Base-by-base conservation (phyloP, 257 asterid species). In the Solanum habrochaites region DNA sequence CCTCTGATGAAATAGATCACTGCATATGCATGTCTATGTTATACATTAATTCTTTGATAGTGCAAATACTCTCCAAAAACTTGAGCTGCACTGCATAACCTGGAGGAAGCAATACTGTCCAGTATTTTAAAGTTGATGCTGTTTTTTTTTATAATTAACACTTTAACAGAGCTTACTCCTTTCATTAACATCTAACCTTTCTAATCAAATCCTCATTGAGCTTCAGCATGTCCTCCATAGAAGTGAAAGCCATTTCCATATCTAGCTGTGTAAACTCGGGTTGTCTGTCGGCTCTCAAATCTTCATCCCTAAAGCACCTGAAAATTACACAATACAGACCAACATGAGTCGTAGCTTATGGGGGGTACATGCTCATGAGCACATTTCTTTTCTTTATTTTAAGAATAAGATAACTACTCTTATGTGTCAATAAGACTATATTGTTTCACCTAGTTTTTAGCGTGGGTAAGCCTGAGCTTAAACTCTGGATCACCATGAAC, bases 281-380 rank as follows among this genome's bases (percentile, higher is more conserved):
- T 89, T 97, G 99, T 87, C 99, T 95, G 89, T 97, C 99, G 52
- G 99, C 99, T 90, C 99, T 95, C 67, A 97, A 93, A 93, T 96
- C 99, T 92, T 97, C 99, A 92, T 97, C 99, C 90, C 99, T 91
- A 86, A 97, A 97, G 91, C 99, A 97, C 89, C 99, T 95, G 86
- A 92, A 83, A 75, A 85, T 40, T 42, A 87, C 58, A 83, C 47
- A 45, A 31, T 52, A 56, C 87, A 73, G 32, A 16, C 49, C 6
- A 25, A 45, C 9, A 52, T 58, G 60, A 72, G 66, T 88, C 40
- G 15, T 14, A 77, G 20, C 66, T 86, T n/a, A 82, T 52, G 11
- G 67, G 11, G 67, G 56, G 12, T 64, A 37, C 10, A 1, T 40
- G 70, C 86, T 60, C 70, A 82, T 25, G 15, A 18, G 42, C 23